Evolutionary conservation across 176 grass and related monocot species (phyloP).

Genomic region (Themeda triandra): DNA sequence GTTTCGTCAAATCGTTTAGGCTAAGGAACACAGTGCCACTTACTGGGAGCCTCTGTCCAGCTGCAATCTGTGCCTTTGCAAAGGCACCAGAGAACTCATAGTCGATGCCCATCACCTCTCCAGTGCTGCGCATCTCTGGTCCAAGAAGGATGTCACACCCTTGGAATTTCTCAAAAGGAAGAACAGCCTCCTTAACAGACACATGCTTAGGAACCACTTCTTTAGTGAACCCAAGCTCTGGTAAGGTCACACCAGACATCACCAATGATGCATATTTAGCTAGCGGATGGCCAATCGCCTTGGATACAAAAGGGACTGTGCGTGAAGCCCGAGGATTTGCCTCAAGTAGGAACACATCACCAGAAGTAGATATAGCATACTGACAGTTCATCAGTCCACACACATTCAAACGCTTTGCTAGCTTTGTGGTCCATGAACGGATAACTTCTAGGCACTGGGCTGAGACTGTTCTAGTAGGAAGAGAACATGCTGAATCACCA

Average conservation of each 20-base stretch:
- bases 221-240: conserved; percentile 75
- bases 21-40: conserved; percentile 85
- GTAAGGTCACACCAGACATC: conserved; percentile 82
- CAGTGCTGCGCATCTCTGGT: conserved; percentile 98
- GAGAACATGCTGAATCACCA: conserved; percentile 93
- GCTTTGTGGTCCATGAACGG: conserved; percentile 79
- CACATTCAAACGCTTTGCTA: conserved; percentile 78
- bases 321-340: conserved; percentile 92
- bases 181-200: conserved; percentile 93
- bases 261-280: conserved; percentile 98
- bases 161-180: conserved; percentile 99
- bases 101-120: conserved; percentile 98
- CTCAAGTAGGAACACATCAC: conserved; percentile 90
- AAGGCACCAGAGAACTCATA: conserved; percentile 86
- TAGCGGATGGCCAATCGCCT: conserved; percentile 95
- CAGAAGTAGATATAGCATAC: conserved; percentile 88
- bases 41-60: conserved; percentile 82
- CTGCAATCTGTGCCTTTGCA: conserved; percentile 97
- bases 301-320: conserved; percentile 97
- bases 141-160: conserved; percentile 98
- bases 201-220: conserved; percentile 95
- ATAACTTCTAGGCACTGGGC: conserved; percentile 64
- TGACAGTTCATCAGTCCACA: conserved; percentile 99
- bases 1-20: conserved; percentile 87
- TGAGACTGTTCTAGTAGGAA: conserved; percentile 95